Conservation (phyloP, 1,284 basidiomycete species). For the Trichosporon asahii region DNA sequence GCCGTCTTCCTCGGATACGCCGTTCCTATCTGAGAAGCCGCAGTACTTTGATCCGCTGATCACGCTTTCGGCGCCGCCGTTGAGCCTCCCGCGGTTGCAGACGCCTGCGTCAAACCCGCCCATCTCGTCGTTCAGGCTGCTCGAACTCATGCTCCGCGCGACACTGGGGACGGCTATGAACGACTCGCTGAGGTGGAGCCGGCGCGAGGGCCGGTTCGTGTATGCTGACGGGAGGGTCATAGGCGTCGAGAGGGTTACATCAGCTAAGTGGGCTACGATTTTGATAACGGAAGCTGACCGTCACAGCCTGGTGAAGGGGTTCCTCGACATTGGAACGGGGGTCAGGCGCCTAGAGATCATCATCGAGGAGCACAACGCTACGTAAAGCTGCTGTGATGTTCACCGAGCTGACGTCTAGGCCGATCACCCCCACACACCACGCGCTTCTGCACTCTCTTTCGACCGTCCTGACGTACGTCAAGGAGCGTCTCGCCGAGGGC, state of each 20-base stretch:
- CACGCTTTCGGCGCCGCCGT: conserved; percentile 24
- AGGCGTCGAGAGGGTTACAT: conserved; percentile 27
- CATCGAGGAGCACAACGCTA: conserved; percentile 33
- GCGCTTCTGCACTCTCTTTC: conserved; percentile 42
- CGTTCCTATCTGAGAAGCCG: conserved; percentile 31
- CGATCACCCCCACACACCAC: conserved; percentile 46
- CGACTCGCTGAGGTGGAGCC: conserved; percentile 33
- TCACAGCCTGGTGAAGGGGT: conserved; percentile 16
- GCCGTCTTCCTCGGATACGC: background rate
- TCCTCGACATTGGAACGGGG: conserved; percentile 33
- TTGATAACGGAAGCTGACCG: background rate
- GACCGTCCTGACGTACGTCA: conserved; percentile 40
- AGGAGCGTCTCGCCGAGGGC: conserved; percentile 29
- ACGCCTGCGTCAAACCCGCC: conserved; percentile 15
- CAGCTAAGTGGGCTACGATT: conserved; percentile 24
- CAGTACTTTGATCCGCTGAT: conserved; percentile 35
- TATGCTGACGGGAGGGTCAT: conserved; percentile 21
- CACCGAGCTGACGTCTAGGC: conserved; percentile 23
- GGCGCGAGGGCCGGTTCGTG: conserved; percentile 25
- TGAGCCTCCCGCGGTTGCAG: conserved; percentile 24
- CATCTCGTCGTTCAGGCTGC: conserved; percentile 20
- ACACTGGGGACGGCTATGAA: conserved; percentile 38
- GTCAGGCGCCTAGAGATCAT: conserved; percentile 42
- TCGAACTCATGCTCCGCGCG: conserved; percentile 35
- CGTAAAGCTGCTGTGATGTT: conserved; percentile 23